Evolutionary conservation across 2,329 filamentous ascomycete species (phyloP), one percentile per base, ranked within the genome.

Genomic region (Trichoderma sp.): DNA sequence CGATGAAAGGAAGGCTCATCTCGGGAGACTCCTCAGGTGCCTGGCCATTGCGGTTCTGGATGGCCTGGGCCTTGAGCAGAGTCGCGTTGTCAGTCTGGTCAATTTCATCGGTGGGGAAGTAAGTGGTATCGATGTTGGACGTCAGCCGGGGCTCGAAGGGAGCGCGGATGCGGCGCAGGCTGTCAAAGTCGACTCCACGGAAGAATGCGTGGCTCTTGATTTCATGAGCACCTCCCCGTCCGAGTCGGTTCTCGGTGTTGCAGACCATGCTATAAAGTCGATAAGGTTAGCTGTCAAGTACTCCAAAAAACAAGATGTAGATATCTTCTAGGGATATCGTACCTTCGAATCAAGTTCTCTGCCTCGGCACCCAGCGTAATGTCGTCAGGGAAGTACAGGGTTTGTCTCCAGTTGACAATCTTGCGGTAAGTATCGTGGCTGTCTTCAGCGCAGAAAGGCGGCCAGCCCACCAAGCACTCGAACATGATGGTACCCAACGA

Each of bases 401-500:
- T 94, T 79, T 97, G 92, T 71, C 93, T 91, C 96, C 96, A 99
- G 84, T 98, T 97, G 78, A 99, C 94, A 81, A 99, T 99, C 88
- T 99, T 99, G 76, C 95, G 92, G 84, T 99, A 99, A 1, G 96
- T 98, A 82, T 98, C 96, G 80, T 97, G 95, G 73, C 94, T 93
- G 80, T 98, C 95, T 81, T 99, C 96, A 24, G 96, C 95, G 81
- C 96, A 99, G 88, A 99, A 99, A 34, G 96, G 96, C 70, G 96
- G 96, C 96, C 96, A 99, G 78, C 96, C 96, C 73, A 99, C 94
- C 76, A 99, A 87, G 82, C 96, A 99, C 83, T 99, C 96, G 78
- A 98, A 99, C 96, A 99, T 98, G 84, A 99, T 99, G 58, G 96
- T 98, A 68, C 96, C 96, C 64, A 99, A 88, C 26, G 93, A 97